These are phyloP conservation scores for Skeletonema potamos DNA, from an alignment of 108 stramenopile genomes.

Conservation along the genomic window DNA sequence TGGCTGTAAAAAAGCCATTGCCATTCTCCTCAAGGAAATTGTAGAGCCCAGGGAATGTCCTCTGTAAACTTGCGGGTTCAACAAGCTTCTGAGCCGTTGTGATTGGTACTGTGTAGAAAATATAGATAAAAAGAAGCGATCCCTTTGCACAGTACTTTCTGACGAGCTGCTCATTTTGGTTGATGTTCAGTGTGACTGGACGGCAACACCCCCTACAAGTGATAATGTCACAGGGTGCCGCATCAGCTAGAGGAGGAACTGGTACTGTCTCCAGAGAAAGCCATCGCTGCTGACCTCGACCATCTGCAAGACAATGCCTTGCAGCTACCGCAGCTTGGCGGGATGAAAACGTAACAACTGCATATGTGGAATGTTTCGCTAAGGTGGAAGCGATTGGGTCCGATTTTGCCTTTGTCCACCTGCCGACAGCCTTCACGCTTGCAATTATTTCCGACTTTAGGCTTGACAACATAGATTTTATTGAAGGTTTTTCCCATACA, in stretches of 20 bases:
- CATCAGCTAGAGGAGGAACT: constrained; percentile 85
- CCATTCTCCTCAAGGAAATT: constrained; percentile 22
- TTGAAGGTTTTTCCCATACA: constrained; percentile 38
- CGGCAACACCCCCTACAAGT: constrained; percentile 84
- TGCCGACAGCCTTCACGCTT: constrained; percentile 21
- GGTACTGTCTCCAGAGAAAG: constrained; percentile 57
- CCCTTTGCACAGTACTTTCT: constrained; percentile 55
- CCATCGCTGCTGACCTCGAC: constrained; percentile 78
- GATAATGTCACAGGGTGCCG: constrained; percentile 69
- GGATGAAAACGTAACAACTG: constrained; percentile 86
- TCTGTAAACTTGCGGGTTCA: constrained; percentile 41
- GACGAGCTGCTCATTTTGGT: constrained; percentile 67
- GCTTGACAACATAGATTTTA: constrained; percentile 9
- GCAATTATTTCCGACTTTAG: constrained; percentile 16
- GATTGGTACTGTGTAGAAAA: constrained; percentile 71
- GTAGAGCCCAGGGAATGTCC: constrained; percentile 53
- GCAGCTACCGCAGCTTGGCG: constrained; percentile 89
- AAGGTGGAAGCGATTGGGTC: constrained; percentile 37
- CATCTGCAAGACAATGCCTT: constrained; percentile 78
- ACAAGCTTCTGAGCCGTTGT: constrained; percentile 41
- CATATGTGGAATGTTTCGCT: constrained; percentile 77
- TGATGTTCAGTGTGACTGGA: constrained; percentile 83
- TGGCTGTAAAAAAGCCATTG: constrained; percentile 31
- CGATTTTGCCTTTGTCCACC: constrained; percentile 38
- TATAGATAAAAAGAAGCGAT: constrained; percentile 60